Base-by-base conservation (phyloP, 805 yeast species). In the Maudiozyma bulderi region DNA sequence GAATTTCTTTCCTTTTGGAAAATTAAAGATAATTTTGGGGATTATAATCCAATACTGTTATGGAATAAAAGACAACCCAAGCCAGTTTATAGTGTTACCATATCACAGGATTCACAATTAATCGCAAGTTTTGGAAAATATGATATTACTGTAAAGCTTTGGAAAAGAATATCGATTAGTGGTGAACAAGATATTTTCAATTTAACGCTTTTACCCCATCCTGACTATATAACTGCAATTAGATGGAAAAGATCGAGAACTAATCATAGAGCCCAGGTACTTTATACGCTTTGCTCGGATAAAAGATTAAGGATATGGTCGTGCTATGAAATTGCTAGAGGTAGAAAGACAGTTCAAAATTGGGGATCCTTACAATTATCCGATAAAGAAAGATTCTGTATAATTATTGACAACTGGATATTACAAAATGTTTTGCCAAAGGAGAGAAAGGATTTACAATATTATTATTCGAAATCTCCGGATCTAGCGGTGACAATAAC, bases 131-230 rank as follows among this genome's bases (percentile, higher is more conserved):
- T 77, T 38, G 81, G 85, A 0, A 70, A 69, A 40, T 77, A 74
- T 60, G 95, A 87, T 61, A 71, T 72, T 35, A 69, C 84, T 11
- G 80, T 86, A 31, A 87, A 86, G 59, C 71, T 87, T 2, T 90
- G 96, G 95, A 73, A 81, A 47, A 70, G 96, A 46, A 72, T 80
- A 7, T 76, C 84, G 7, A 86, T 81, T 58, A 88, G 84, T 34
- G 74, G 75, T 30, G 80, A 77, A 35, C 74, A 79, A 39, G 73
- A 82, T 6, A 73, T 74, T 30, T 88, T 87, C 61, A 93, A 84
- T 56, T 68, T 87, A 52, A 68, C 79, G 0, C 82, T 84, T 56
- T 66, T 88, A 26, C 73, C 78, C n/a, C 95, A 86, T 59, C 80
- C 82, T 1, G 59, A 73, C 1, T 73, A 73, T 47, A 78, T 89